A percentile compares a stretch with the other conserved stretches of the same genome.
Evolutionary conservation across 768 basidiomycete species (phyloP).

Genomic region (Ephemerocybe angulata): DNA sequence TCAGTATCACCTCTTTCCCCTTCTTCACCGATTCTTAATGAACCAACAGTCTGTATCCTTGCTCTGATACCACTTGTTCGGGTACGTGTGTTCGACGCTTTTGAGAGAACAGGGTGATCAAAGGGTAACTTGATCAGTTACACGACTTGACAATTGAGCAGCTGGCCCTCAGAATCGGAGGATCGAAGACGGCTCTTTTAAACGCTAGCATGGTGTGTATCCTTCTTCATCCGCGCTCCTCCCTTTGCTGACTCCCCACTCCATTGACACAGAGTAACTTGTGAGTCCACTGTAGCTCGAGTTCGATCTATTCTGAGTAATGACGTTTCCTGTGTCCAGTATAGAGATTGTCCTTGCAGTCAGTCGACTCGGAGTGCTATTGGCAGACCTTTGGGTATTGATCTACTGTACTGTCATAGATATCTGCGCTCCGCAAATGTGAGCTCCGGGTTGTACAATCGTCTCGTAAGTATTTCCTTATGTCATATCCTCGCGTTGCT

Average conservation of each 20-base stretch:
- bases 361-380: too few species aligned
- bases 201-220: conserved; percentile 72
- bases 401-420: too few species aligned
- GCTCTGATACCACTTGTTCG: conserved; percentile 78
- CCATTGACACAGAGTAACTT: conserved; percentile 52
- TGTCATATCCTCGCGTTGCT: neutral
- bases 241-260: conserved; percentile 1
- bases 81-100: too few species aligned
- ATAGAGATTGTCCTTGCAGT: conserved; percentile 73
- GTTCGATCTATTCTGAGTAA: neutral
- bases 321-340: conserved; percentile 25
- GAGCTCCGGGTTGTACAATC: conserved; percentile 80
- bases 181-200: conserved; percentile 70
- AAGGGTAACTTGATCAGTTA: too few species aligned
- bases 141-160: conserved; percentile 77
- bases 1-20: neutral
- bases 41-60: conserved; percentile 52
- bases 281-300: conserved; percentile 37
- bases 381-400: too few species aligned
- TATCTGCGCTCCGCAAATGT: conserved; percentile 79
- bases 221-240: too few species aligned
- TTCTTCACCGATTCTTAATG: neutral
- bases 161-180: conserved; percentile 71
- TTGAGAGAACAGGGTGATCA: too few species aligned
- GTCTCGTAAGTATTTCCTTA: conserved; percentile 46